phyloP scores from a whole-genome alignment of 192 early-diverging fungal species.

The Glomus cerebriforme region DNA sequence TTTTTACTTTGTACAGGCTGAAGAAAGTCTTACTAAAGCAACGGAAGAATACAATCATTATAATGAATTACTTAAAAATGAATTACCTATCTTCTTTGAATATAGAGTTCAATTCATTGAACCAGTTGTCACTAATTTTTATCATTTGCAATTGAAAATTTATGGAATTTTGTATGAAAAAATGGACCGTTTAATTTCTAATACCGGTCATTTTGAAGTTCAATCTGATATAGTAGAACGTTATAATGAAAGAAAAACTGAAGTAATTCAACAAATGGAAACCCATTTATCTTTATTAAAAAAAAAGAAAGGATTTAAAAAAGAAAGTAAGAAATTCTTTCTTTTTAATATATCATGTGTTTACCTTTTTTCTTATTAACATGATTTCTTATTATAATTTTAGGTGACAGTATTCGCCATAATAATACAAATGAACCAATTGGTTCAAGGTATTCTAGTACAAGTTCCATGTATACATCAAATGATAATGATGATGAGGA shows the following conservation, averaged over 20 bases:
- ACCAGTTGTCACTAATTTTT: constrained; percentile 84
- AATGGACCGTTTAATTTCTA: constrained; percentile 51
- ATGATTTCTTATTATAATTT: no score
- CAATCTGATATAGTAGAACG: constrained; percentile 45
- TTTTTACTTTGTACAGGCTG: constrained; percentile 43
- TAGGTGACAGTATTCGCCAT: no score
- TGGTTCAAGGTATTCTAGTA: not conserved
- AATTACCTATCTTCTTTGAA: constrained; percentile 81
- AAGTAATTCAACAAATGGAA: constrained; percentile 39
- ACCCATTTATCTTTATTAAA: constrained; percentile 1
- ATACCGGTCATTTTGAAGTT: constrained; percentile 59
- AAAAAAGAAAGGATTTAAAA: not conserved
- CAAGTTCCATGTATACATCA: not conserved
- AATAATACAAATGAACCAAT: no score
- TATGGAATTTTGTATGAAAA: constrained; percentile 66
- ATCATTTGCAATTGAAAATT: constrained; percentile 79
- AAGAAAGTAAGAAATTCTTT: not conserved
- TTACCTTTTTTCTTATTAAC: no score
- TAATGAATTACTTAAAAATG: constrained; percentile 77
- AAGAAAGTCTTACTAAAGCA: constrained; percentile 75
- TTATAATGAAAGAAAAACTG: constrained; percentile 42
- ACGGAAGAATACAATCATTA: constrained; percentile 82
- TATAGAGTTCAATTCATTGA: constrained; percentile 79
- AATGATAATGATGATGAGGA: not conserved
- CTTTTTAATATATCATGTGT: not conserved